Base-by-base conservation (phyloP, 2,329 filamentous ascomycete species). In the Hypoxylon sp. region DNA sequence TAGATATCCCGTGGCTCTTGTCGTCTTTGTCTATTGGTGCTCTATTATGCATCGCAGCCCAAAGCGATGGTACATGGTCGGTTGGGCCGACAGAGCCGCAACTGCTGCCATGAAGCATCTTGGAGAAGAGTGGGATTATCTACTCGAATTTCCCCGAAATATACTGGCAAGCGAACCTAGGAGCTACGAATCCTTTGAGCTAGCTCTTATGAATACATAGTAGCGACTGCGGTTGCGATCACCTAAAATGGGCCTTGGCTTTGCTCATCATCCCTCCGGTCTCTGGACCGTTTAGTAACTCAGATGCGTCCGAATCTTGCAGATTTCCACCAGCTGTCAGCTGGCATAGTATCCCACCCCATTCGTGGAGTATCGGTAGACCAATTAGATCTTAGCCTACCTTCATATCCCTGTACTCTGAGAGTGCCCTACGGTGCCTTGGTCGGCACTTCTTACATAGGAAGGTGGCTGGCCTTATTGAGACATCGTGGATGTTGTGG, bases 11-110 rank as follows among this genome's bases (percentile, higher is more conserved):
- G 54, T 72, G 8, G 72, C 75, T 0, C 66, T 75, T 8, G 48
- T 75, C 2, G 42, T 74, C 10, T 75, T 73, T 14, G 54, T 73
- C 2, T 72, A 76, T 61, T 76, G 74, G 73, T 75, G 72, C 65
- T 60, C 61, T 27, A 61, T 77, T 40, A 75, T 75, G 74, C 53
- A 72, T 40, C 64, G 69, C 22, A 68, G 68, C 27, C 74, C 73
- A 11, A 71, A 49, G 17, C 62, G 72, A 6, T 76, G 75, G 73
- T 76, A 73, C 40, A 63, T 68, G 46, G 55, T 72, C 33, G 67
- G 66, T 11, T 76, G 74, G 75, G 69, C 72, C 22, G 61, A 55
- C 20, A 61, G 71, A 22, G 64, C 73, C 53, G 68, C 68, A 8
- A 2, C n/a, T 17, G 62, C 59, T 46, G 74, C 68, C 7, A 73